A percentile compares a stretch with the other conserved stretches of the same genome.
These are phyloP conservation scores for Pythium myriotylum DNA, from an alignment of 352 stramenopile species.

Conservation along the genomic window DNA sequence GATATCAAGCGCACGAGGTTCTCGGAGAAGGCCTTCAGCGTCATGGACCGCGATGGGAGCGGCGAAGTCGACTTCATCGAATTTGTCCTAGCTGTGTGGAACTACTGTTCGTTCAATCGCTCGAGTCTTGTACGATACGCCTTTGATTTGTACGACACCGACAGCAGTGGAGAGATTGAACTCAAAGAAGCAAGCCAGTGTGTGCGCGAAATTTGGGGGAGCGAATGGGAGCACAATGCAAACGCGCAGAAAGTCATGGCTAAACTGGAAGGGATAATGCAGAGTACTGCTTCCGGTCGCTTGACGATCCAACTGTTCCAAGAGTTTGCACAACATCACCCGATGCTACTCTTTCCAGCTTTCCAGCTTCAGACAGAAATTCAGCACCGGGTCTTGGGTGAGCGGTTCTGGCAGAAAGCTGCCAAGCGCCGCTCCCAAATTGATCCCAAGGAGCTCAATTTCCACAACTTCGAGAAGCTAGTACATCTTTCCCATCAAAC, in stretches of 20 bases:
- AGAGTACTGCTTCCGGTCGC: conserved; percentile 30
- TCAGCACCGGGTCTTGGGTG: conserved; percentile 56
- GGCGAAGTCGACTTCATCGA: conserved; percentile 75
- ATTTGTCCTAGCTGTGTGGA: conserved; percentile 77
- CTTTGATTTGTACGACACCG: conserved; percentile 75
- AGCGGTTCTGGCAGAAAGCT: conserved; percentile 57
- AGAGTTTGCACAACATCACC: conserved; percentile 56
- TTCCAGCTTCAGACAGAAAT: conserved; percentile 74
- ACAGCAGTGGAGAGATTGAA: conserved; percentile 73
- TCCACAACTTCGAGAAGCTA: conserved; percentile 39
- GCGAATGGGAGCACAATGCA: conserved; percentile 49
- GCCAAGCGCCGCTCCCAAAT: conserved; percentile 43
- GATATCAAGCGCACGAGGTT: conserved; percentile 62
- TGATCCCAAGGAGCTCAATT: conserved; percentile 40
- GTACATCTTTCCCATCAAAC: conserved; percentile 30
- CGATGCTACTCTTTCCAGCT: conserved; percentile 68
- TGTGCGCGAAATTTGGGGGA: conserved; percentile 63
- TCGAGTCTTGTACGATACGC: conserved; percentile 64
- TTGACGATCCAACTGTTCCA: conserved; percentile 53
- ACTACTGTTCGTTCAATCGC: conserved; percentile 78
- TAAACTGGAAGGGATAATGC: conserved; percentile 58
- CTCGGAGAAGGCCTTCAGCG: conserved; percentile 69
- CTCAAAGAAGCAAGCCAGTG: conserved; percentile 48
- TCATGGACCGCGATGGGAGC: conserved; percentile 72
- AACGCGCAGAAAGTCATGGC: conserved; percentile 60